Base-by-base conservation (phyloP, 768 basidiomycete species). In the Trametes gibbosa region DNA sequence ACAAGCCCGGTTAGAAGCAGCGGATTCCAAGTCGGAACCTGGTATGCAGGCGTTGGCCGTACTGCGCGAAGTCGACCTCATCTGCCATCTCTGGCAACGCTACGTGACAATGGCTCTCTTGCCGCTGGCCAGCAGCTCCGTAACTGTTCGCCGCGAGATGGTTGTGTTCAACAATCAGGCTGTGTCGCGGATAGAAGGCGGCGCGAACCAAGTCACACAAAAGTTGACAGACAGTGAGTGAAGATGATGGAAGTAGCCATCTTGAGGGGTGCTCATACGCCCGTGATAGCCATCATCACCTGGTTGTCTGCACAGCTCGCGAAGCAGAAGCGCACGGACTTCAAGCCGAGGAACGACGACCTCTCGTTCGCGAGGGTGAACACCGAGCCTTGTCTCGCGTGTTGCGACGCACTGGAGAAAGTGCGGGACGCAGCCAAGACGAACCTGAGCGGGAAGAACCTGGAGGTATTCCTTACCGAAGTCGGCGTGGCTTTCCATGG, bases 331-430 rank as follows among this genome's bases (percentile, higher is more conserved):
- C 90, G 88, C 67, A 90, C 85, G 50, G 97, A 99, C 70, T 99
- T 97, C 77, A 97, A 96, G 72, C 97, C 97, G 12, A 84, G 89
- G 37, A 95, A 98, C 65, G 97, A 99, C 68, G 96, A 98, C 65
- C 73, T 95, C 23, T 95, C 95, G 0, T 98, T 98, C 72, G 92
- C 94, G 3, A 78, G 94, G 21, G 92, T 92, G 25, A 97, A 93
- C 68, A 98, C 97, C 0, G 96, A 98, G 63, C 95, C 97, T 0
- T 98, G 95, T 69, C 68, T 86, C 17, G 79, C 84, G 1, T 93
- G 90, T 65, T 96, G 95, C 68, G 93, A 96, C 17, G 81, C 80
- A 32, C 75, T 99, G 50, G 90, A 91, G 63, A 90, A 84, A 65
- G 84, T 96, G 47, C 81, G 87, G 21, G 91, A 94, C 56, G 81